Evolutionary conservation across 192 early-diverging fungal species (phyloP).

Genomic region (Backusella australiensis): DNA sequence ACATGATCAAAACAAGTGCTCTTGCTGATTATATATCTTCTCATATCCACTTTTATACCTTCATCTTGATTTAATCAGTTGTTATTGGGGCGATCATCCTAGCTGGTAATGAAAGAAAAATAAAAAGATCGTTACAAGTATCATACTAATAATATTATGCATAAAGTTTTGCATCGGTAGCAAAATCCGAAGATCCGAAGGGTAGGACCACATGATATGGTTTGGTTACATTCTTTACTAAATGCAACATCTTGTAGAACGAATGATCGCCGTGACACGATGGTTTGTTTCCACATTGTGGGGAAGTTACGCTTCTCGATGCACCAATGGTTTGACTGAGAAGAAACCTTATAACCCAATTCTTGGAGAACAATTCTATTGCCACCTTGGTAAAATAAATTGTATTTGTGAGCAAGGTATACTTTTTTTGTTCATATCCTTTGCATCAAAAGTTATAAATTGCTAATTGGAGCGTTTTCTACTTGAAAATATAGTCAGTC

Average conservation of each 20-base stretch:
- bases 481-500: constrained; percentile 43
- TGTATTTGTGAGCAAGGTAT: constrained; percentile 60
- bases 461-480: neutral
- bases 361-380: constrained; percentile 63
- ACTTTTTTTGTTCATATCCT: neutral
- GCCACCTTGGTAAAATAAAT: constrained; percentile 50
- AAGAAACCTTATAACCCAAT: constrained; percentile 71
- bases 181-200: constrained; percentile 43
- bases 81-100: constrained; percentile 10
- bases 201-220: constrained; percentile 18
- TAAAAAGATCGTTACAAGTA: neutral
- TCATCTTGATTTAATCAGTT: neutral
- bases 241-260: constrained; percentile 41
- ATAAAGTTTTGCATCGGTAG: constrained; percentile 56
- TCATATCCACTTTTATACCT: neutral
- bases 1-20: neutral
- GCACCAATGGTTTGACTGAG: constrained; percentile 65
- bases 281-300: constrained; percentile 86
- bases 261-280: constrained; percentile 67
- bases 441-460: neutral
- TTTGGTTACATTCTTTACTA: neutral
- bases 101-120: neutral
- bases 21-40: neutral
- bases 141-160: neutral
- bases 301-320: constrained; percentile 72